Base-by-base conservation (phyloP, 2,329 filamentous ascomycete genomes). In the Daldinia eschscholtzii region DNA sequence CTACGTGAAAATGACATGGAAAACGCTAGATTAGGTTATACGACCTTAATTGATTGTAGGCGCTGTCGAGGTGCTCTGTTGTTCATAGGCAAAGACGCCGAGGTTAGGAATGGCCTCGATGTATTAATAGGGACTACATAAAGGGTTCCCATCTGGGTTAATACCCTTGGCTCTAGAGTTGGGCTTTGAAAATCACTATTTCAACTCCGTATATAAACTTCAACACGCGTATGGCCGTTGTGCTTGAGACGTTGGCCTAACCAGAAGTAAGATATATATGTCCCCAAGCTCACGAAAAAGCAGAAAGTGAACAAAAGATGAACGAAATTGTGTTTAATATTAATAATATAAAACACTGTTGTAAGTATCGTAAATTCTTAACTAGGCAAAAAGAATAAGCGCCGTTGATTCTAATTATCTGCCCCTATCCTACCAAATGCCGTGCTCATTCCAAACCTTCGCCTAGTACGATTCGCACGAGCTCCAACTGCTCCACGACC, bases 401-500 rank as follows among this genome's bases (percentile, higher is more conserved):
- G 56, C 35, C 18, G 42, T 20, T 44, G 15, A 50, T 60, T 68
- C 58, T 62, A 44, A 41, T 44, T 48, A 20, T 18, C 46, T 52
- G 30, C 56, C 58, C 33, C 28, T 70, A 67, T 56, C 44, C 55
- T 44, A 48, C 46, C 41, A 39, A 42, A 50, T 60, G 35, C 50
- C 13, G 60, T 65, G 50, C 44, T 72, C 75, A 78, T 61, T 87
- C 85, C 65, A 84, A 77, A 37, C 85, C 84, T 58, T 88, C 87
- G 65, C 81, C 81, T 66, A 90, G 78, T 48, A 90, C 84, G 71
- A 84, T 83, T 74, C 84, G 83, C 18, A 89, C 85, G 4, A 85
- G 87, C 75, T 87, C 86, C 74, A 96, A 81, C 78, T 95, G 90
- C 64, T 80, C 84, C 28, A 95, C 83, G 6, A 96, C 88, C 81